phyloP scores from a whole-genome alignment of 495 filamentous ascomycete species.

The Lineolata rhizophorae region DNA sequence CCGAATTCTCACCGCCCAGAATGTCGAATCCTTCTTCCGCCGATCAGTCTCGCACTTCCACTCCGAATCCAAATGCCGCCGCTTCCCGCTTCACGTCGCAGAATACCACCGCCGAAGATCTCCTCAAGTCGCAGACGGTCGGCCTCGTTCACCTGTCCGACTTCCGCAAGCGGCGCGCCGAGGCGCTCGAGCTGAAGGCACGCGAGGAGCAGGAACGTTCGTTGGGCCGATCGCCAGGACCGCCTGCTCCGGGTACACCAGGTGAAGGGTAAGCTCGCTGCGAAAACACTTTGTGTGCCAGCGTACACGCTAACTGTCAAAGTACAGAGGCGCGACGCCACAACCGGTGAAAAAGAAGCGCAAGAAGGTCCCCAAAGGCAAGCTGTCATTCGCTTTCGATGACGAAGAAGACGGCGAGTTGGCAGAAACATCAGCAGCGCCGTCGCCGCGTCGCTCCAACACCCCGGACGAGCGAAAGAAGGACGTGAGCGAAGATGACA shows the following conservation, averaged over 20 bases:
- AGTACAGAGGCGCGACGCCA: slow-evolving; percentile 26
- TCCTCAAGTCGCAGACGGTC: slow-evolving; percentile 82
- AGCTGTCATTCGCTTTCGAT: slow-evolving; percentile 45
- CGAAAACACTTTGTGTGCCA: neutral
- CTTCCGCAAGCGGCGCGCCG: slow-evolving; percentile 90
- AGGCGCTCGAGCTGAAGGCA: slow-evolving; percentile 79
- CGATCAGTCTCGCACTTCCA: slow-evolving; percentile 21
- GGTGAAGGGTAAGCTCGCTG: slow-evolving; percentile 24
- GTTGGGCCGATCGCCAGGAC: slow-evolving; percentile 26
- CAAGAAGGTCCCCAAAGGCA: slow-evolving; percentile 36
- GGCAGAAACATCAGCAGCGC: slow-evolving; percentile 4
- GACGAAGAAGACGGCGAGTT: slow-evolving; percentile 26
- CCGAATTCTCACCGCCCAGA: no score
- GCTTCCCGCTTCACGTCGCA: slow-evolving; percentile 52
- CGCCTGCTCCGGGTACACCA: slow-evolving; percentile 29
- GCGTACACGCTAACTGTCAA: slow-evolving; percentile 20
- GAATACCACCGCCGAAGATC: slow-evolving; percentile 60
- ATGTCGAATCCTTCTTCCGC: slow-evolving; percentile 9
- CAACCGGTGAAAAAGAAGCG: slow-evolving; percentile 44
- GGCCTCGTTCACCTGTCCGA: slow-evolving; percentile 82
- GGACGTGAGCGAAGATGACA: slow-evolving; percentile 19
- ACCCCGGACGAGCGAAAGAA: slow-evolving; percentile 9
- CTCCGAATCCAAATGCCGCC: slow-evolving; percentile 19
- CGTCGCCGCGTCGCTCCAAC: slow-evolving; percentile 6
- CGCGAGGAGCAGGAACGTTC: slow-evolving; percentile 48